Percentiles rank a stretch among this genome's conserved stretches.
Evolutionary conservation across 2,329 filamentous ascomycete species (phyloP).

Genomic region (Cladosporium sp.): DNA sequence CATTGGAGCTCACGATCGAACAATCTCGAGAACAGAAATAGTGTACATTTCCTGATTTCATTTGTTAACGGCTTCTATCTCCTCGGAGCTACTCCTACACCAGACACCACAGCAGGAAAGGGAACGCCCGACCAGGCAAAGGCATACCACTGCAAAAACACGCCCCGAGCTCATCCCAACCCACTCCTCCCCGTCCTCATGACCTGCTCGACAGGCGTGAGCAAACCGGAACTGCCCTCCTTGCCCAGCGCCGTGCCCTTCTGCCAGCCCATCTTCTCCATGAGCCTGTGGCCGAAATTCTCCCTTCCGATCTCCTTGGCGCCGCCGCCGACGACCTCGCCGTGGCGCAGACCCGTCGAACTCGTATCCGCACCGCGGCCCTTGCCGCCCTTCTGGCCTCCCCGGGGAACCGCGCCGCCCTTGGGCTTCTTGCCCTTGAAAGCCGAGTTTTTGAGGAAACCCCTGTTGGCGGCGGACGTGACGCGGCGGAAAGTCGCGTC

Average conservation of each 20-base stretch:
- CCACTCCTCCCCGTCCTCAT: constrained; percentile 85
- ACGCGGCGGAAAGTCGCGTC: constrained; percentile 50
- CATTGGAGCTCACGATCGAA: no score
- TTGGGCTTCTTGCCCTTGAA: constrained; percentile 17
- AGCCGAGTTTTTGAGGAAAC: constrained; percentile 45
- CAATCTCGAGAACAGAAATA: no score
- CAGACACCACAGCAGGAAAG: neutral
- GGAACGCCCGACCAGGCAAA: neutral
- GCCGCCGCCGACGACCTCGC: constrained; percentile 79
- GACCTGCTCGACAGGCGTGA: constrained; percentile 79
- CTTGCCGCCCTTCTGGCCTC: constrained; percentile 25
- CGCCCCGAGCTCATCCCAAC: constrained; percentile 52
- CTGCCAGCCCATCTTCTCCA: constrained; percentile 98
- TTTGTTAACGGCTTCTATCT: no score
- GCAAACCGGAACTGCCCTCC: constrained; percentile 76
- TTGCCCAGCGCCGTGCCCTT: constrained; percentile 80
- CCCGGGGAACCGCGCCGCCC: constrained; percentile 13
- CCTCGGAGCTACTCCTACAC: no score
- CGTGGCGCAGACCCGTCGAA: constrained; percentile 65
- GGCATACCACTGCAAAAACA: neutral
- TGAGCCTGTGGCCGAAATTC: constrained; percentile 79
- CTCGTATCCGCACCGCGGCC: constrained; percentile 34
- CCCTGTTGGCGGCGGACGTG: constrained; percentile 35
- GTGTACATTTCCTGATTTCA: no score
- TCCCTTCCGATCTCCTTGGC: constrained; percentile 79